A percentile compares a stretch with the other conserved stretches of the same genome.
Conservation (phyloP, 2,329 filamentous ascomycete genomes). For the Peltaster fructicola region DNA sequence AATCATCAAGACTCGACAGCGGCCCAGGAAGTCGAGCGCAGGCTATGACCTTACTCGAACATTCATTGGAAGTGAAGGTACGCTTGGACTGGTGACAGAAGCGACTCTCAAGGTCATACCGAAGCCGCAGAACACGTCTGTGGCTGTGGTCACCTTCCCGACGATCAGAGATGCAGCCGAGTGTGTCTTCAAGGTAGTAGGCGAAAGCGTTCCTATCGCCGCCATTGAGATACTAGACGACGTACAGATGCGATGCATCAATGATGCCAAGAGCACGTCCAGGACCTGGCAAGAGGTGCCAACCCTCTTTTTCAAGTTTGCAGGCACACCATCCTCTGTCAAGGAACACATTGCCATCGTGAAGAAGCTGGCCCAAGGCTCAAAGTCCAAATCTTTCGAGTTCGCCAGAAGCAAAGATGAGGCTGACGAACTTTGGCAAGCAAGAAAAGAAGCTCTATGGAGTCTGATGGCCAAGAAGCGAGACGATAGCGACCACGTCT, state of each 20-base stretch:
- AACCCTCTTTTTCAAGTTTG: conserved; percentile 62
- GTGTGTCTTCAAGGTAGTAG: conserved; percentile 66
- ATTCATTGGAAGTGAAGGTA: conserved; percentile 84
- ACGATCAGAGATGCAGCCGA: conserved; percentile 54
- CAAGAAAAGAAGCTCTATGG: conserved; percentile 59
- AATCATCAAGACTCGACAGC: conserved; percentile 72
- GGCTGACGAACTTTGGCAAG: conserved; percentile 55
- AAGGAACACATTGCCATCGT: conserved; percentile 64
- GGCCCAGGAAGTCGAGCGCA: conserved; percentile 75
- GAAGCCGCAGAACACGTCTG: conserved; percentile 59
- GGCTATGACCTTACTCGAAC: conserved; percentile 83
- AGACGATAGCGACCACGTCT: conserved; percentile 44
- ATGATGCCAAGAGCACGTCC: conserved; percentile 44
- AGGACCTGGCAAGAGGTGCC: conserved; percentile 51
- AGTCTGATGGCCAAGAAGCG: conserved; percentile 49
- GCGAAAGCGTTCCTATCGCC: conserved; percentile 64
- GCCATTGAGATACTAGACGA: conserved; percentile 90
- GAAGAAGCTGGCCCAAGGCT: conserved; percentile 37
- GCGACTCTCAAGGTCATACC: conserved; percentile 75
- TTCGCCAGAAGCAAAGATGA: conserved; percentile 49
- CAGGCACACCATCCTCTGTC: conserved; percentile 48
- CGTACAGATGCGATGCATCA: conserved; percentile 66
- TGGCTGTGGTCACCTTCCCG: conserved; percentile 53
- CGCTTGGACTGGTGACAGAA: conserved; percentile 78
- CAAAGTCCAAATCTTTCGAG: conserved; percentile 49